Conservation (phyloP, 2,329 filamentous ascomycete species). For the Malbranchea cinnamomea region DNA sequence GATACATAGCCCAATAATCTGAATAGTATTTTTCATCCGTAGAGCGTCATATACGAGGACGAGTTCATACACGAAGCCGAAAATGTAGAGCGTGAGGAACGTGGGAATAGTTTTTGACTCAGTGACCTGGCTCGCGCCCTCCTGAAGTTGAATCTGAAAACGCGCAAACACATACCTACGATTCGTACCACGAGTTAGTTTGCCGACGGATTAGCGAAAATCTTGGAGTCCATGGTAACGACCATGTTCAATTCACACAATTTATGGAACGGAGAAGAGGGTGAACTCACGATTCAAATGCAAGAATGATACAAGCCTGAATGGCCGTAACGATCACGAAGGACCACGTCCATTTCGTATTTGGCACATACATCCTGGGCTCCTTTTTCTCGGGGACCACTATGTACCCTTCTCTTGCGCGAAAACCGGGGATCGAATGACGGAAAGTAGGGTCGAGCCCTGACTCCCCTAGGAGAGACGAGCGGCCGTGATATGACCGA, state of each 20-base stretch:
- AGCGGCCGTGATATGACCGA: slow-evolving; percentile 40
- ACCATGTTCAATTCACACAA: slow-evolving; percentile 3
- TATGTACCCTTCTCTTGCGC: slow-evolving; percentile 37
- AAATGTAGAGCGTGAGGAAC: slow-evolving; percentile 91
- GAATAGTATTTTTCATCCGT: slow-evolving; percentile 92
- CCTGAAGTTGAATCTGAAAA: slow-evolving; percentile 49
- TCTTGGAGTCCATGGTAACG: not conserved
- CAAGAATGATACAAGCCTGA: slow-evolving; percentile 68
- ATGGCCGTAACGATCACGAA: slow-evolving; percentile 61
- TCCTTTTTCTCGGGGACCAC: slow-evolving; percentile 19
- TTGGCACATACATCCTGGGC: slow-evolving; percentile 58
- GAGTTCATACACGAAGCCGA: slow-evolving; percentile 87
- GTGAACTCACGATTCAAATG: slow-evolving; percentile 64
- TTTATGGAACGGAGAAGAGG: slow-evolving; percentile 2
- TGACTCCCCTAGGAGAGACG: slow-evolving; percentile 45
- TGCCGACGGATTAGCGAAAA: not conserved
- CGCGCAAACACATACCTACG: slow-evolving; percentile 73
- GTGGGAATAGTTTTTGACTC: slow-evolving; percentile 64
- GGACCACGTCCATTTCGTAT: slow-evolving; percentile 72
- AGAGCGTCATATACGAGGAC: slow-evolving; percentile 86
- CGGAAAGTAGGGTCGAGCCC: slow-evolving; percentile 35
- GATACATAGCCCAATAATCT: slow-evolving; percentile 85
- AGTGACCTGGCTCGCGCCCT: slow-evolving; percentile 26
- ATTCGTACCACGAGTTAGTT: slow-evolving; percentile 5
- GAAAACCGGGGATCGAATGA: slow-evolving; percentile 33